phyloP scores from a whole-genome alignment of 1,284 basidiomycete genomes.

The Baeospora myosura region DNA sequence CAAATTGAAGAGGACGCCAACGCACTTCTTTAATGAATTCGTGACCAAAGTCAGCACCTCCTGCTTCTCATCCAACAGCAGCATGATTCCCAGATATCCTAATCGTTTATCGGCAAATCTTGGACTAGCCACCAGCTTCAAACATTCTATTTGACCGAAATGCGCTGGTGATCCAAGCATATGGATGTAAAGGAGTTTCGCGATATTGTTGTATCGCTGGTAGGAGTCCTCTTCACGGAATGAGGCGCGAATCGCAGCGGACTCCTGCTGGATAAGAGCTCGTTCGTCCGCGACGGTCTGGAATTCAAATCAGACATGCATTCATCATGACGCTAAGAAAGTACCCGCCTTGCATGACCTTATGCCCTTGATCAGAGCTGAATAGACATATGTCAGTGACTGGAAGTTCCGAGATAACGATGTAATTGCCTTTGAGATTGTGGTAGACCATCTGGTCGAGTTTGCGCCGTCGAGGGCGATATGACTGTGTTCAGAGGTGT shows the following conservation, averaged over 20 bases:
- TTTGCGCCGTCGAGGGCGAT: neutral
- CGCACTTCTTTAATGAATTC: slow-evolving; percentile 95
- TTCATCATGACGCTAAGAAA: slow-evolving; percentile 14
- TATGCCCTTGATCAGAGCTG: slow-evolving; percentile 93
- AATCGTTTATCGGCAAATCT: slow-evolving; percentile 95
- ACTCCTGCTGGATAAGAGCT: slow-evolving; percentile 95
- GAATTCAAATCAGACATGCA: slow-evolving; percentile 12
- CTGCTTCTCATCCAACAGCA: slow-evolving; percentile 95
- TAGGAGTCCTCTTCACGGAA: slow-evolving; percentile 97
- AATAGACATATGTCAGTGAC: slow-evolving; percentile 17
- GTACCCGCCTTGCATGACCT: slow-evolving; percentile 74
- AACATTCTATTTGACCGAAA: slow-evolving; percentile 99
- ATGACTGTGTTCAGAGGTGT: neutral
- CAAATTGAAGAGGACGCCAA: neutral
- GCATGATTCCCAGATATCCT: slow-evolving; percentile 97
- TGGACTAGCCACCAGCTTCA: slow-evolving; percentile 98
- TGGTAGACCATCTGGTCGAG: slow-evolving; percentile 65
- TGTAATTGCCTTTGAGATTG: slow-evolving; percentile 73
- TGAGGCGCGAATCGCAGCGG: slow-evolving; percentile 93
- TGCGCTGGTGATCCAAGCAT: slow-evolving; percentile 99
- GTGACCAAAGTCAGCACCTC: slow-evolving; percentile 97
- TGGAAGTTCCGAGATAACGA: slow-evolving; percentile 9
- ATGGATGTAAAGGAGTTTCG: slow-evolving; percentile 98
- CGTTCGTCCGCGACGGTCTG: slow-evolving; percentile 99
- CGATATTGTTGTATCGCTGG: slow-evolving; percentile 93